phyloP scores from a whole-genome alignment of 306 rosid genomes.

The Castanospermum australe region DNA sequence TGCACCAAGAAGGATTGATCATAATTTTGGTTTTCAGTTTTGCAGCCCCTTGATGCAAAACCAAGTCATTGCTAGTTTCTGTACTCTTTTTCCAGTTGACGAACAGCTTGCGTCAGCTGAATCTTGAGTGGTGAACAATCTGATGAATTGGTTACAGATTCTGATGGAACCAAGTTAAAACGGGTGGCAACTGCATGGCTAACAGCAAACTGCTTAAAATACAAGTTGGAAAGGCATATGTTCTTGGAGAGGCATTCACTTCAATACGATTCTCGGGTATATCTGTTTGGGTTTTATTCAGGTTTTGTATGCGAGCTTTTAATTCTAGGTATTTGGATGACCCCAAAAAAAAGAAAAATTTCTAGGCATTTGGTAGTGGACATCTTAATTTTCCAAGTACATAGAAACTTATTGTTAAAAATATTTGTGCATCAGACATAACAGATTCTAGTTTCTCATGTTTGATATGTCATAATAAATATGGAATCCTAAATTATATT shows the following conservation, averaged over 20 bases:
- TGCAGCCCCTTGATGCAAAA: constrained; percentile 23
- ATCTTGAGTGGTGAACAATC: background rate
- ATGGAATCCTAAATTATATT: background rate
- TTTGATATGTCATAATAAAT: background rate
- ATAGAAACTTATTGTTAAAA: background rate
- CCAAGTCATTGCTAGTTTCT: constrained; percentile 21
- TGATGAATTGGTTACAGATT: constrained; percentile 13
- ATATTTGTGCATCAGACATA: background rate
- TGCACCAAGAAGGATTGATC: constrained; percentile 70
- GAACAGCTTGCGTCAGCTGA: background rate
- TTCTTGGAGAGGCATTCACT: background rate
- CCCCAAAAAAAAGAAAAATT: too few relatives aligned
- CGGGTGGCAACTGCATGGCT: background rate
- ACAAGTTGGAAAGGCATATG: background rate
- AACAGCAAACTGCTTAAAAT: background rate
- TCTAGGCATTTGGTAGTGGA: constrained; percentile 3
- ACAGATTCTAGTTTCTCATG: background rate
- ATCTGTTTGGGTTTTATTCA: background rate
- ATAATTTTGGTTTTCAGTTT: background rate
- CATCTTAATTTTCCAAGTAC: background rate
- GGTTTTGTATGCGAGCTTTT: constrained; percentile 21
- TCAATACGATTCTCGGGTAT: constrained; percentile 16
- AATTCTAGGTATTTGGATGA: constrained; percentile 20
- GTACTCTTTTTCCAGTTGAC: background rate
- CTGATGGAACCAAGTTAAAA: background rate